Percentiles rank a stretch among this genome's conserved stretches.
These are phyloP conservation scores for Zizania palustris DNA, from an alignment of 202 grass and related monocot genomes.

Conservation along the genomic window DNA sequence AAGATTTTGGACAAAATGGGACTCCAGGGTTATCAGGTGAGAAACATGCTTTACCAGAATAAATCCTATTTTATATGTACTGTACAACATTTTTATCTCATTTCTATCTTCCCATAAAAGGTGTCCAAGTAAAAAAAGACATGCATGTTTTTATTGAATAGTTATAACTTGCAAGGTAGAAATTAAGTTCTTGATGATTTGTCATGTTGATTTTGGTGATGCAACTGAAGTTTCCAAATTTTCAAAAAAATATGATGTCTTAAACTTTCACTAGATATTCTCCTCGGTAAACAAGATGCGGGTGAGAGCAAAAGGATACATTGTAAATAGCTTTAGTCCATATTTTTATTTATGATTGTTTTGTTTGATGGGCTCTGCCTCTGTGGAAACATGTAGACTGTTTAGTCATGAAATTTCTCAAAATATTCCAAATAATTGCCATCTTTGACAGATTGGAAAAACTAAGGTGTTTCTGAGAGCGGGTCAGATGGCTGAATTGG, in stretches of 20 bases:
- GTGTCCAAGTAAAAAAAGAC: background rate
- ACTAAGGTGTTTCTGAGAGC: constrained; percentile 94
- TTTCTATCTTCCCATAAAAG: constrained; percentile 16
- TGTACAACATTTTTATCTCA: constrained; percentile 15
- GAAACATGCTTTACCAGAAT: constrained; percentile 36
- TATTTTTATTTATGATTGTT: constrained; percentile 3
- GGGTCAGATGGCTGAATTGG: constrained; percentile 97
- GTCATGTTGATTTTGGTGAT: constrained; percentile 23
- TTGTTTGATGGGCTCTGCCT: constrained; percentile 17
- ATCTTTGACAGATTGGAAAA: constrained; percentile 72
- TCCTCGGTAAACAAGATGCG: constrained; percentile 15
- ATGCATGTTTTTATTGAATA: constrained; percentile 21
- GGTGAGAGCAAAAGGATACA: background rate
- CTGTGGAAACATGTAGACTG: constrained; percentile 17
- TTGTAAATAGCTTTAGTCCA: background rate
- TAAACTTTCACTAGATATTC: constrained; percentile 11
- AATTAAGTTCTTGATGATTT: background rate
- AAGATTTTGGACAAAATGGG: constrained; percentile 86
- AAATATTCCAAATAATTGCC: constrained; percentile 32
- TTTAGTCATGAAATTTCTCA: constrained; percentile 5
- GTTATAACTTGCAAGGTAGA: constrained; percentile 33
- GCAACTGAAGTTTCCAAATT: background rate
- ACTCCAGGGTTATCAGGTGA: constrained; percentile 78
- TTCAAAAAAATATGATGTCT: background rate
- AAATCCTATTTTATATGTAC: constrained; percentile 30